phyloP scores from a whole-genome alignment of 108 stramenopile species.

The Pelagomonas calceolata region DNA sequence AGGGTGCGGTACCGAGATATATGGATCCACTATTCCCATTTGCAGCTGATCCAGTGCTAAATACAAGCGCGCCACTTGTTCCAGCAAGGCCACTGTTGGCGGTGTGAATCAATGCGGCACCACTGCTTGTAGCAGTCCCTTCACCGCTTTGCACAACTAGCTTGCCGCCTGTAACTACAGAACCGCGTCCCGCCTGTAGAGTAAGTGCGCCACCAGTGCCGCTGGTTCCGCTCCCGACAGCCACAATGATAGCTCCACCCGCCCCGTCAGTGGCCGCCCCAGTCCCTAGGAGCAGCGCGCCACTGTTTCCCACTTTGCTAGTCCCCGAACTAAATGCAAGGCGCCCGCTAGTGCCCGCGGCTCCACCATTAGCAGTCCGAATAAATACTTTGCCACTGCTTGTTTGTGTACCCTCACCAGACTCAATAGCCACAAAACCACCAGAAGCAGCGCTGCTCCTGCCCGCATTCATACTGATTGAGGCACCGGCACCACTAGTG shows the following conservation, averaged over 20 bases:
- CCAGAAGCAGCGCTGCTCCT: neutral
- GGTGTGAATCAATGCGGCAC: neutral
- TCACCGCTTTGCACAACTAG: neutral
- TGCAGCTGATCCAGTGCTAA: slow-evolving; percentile 5
- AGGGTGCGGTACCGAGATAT: neutral
- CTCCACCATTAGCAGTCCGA: neutral
- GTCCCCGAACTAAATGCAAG: neutral
- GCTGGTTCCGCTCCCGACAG: neutral
- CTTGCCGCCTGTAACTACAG: neutral
- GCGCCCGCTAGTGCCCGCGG: neutral
- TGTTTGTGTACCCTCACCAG: neutral
- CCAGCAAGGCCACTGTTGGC: neutral
- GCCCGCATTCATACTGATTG: neutral
- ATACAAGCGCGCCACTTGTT: neutral
- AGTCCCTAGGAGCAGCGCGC: neutral
- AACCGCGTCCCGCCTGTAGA: neutral
- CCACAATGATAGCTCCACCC: neutral
- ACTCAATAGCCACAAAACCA: neutral
- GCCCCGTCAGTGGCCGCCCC: neutral
- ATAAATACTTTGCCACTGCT: neutral
- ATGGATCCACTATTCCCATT: neutral
- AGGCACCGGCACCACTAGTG: neutral
- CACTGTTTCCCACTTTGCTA: neutral
- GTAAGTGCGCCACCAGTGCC: neutral
- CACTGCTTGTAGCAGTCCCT: neutral